Evolutionary conservation across 371 early-diverging fungal genomes (phyloP), one percentile per base, ranked within the genome.

Genomic region (Conidiobolus coronatus): DNA sequence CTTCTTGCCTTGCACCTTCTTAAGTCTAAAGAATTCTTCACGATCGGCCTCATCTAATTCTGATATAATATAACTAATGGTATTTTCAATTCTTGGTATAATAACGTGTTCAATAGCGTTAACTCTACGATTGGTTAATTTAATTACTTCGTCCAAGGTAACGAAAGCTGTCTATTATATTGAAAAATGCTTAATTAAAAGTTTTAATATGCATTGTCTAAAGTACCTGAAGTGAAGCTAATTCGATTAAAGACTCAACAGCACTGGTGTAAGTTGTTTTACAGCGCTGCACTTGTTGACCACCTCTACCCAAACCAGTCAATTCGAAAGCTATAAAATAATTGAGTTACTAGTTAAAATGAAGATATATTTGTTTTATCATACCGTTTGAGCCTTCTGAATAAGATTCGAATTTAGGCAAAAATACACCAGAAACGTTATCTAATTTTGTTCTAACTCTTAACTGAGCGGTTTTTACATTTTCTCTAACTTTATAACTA

Each of bases 31-130:
- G 38, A 39, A 99, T 56, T 99, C 99, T 66, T 99, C 99, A 61
- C 99, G 78, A 60, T 99, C 99, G 68, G 85, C 85, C 62, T 99
- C 99, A 58, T 99, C 99, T 45, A 99, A 73, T 64, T 99, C 99
- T 22, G 93, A 86, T 42, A 77, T 78, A 53, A 99, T 93, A 61
- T 90, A 94, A 53, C 71, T 74, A 59, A 98, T 91, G 40, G 99
- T 99, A 68, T 96, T 99, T 57, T 98, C 94, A 49, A 93, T 77
- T 48, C 82, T 80, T 34, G 99, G 99, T 51, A 99, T 98, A 54
- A 99, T 86, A 36, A 95, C 88, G 61, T 89, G 86, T 61, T 99
- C 99, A 56, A 99, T 90, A 9, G 99, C 98, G 62, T 98, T 99
- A 19, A 99, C 98, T 59, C 99, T 79, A 46, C 99, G 85, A 65